Conservation (phyloP, 1,139 yeast species). For the Pichia sp. region DNA sequence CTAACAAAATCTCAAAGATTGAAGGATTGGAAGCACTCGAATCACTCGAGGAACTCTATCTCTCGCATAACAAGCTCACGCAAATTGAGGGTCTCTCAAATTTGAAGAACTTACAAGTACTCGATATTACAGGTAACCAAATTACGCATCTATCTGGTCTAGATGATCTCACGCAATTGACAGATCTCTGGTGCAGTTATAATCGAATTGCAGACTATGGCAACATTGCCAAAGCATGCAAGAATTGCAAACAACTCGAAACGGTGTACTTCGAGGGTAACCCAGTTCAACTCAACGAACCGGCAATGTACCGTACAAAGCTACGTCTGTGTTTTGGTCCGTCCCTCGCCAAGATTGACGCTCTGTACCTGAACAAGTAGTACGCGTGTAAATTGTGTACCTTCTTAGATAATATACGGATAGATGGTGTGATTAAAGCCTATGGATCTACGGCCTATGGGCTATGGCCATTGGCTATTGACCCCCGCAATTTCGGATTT, state of each 20-base stretch:
- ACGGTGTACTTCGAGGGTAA: slow-evolving; percentile 96
- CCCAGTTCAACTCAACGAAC: slow-evolving; percentile 68
- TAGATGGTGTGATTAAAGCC: too few species aligned
- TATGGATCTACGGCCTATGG: too few species aligned
- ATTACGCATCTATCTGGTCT: slow-evolving; percentile 58
- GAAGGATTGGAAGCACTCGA: slow-evolving; percentile 73
- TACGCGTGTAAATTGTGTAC: too few species aligned
- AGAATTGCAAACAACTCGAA: slow-evolving; percentile 57
- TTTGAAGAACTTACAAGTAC: slow-evolving; percentile 56
- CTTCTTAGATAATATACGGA: too few species aligned
- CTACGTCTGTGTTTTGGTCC: slow-evolving; percentile 66
- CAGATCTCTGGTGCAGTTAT: slow-evolving; percentile 92
- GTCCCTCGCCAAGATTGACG: slow-evolving; percentile 81
- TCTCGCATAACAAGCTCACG: slow-evolving; percentile 78
- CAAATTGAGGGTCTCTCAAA: slow-evolving; percentile 75
- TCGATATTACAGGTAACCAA: slow-evolving; percentile 78
- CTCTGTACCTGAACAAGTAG: slow-evolving; percentile 65
- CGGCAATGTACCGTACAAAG: slow-evolving; percentile 81
- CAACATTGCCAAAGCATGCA: slow-evolving; percentile 60
- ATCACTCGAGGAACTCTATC: slow-evolving; percentile 76
- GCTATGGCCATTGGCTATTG: too few species aligned
- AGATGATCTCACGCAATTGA: slow-evolving; percentile 56
- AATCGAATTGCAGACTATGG: slow-evolving; percentile 64
- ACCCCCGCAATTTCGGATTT: too few species aligned
- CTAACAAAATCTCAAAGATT: slow-evolving; percentile 70